Conservation (phyloP, 495 filamentous ascomycete genomes). For the Xylaria bambusicola region DNA sequence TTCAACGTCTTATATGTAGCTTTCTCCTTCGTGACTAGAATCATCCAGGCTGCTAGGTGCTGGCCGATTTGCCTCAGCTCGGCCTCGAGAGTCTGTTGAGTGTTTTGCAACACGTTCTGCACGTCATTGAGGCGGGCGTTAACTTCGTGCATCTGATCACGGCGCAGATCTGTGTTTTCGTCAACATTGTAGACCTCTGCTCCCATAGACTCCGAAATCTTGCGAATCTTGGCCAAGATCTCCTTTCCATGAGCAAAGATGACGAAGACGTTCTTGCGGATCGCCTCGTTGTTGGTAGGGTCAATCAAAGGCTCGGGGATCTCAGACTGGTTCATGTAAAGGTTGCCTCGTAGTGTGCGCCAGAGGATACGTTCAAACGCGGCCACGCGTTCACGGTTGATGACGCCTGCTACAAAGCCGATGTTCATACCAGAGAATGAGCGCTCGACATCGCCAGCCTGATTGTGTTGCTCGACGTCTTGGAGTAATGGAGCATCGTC, state of each 20-base stretch:
- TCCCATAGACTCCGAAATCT: constrained; percentile 95
- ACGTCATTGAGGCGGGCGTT: constrained; percentile 90
- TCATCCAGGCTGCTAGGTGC: constrained; percentile 91
- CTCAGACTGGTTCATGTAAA: constrained; percentile 99
- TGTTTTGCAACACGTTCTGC: constrained; percentile 87
- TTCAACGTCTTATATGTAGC: constrained; percentile 97
- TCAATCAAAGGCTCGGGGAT: constrained; percentile 94
- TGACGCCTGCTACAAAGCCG: constrained; percentile 99
- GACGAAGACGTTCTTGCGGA: constrained; percentile 97
- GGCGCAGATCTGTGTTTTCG: constrained; percentile 89
- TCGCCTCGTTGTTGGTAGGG: constrained; percentile 83
- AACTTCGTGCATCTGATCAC: constrained; percentile 95
- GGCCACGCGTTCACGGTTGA: constrained; percentile 86
- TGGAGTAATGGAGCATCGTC: constrained; percentile 78
- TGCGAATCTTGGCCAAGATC: constrained; percentile 96
- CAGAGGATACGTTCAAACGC: constrained; percentile 97
- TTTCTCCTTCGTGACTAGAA: constrained; percentile 97
- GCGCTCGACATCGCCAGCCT: constrained; percentile 75
- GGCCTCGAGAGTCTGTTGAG: constrained; percentile 90
- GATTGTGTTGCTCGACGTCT: constrained; percentile 81
- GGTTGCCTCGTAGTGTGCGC: constrained; percentile 93
- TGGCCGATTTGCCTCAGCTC: constrained; percentile 92
- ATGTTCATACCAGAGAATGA: constrained; percentile 97
- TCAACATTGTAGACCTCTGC: constrained; percentile 95
- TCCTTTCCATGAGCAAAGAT: constrained; percentile 99